phyloP scores from a whole-genome alignment of 169 alveolate genomes.

The Babesia divergens region DNA sequence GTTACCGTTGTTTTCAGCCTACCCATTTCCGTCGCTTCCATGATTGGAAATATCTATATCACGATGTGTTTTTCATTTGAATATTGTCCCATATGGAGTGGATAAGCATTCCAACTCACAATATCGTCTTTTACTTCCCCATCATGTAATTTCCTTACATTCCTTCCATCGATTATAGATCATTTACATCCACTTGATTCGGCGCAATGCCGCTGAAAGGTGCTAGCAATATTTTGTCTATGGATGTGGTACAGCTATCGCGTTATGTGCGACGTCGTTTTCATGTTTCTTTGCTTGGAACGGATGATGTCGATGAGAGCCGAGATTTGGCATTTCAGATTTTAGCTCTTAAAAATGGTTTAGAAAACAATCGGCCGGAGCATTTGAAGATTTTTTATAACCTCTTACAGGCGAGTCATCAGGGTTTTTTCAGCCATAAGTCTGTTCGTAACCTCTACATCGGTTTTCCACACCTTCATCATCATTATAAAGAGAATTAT shows the following conservation, averaged over 20 bases:
- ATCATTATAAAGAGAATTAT: conserved; percentile 16
- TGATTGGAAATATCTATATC: neutral
- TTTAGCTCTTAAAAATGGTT: conserved; percentile 14
- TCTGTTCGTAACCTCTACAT: conserved; percentile 1
- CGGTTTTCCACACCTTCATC: conserved; percentile 38
- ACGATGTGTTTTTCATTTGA: too few relatives aligned
- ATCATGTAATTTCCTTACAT: neutral
- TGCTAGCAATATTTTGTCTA: conserved; percentile 19
- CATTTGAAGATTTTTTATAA: conserved; percentile 36
- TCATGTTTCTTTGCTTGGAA: conserved; percentile 1
- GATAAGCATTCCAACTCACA: neutral
- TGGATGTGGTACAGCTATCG: conserved; percentile 43
- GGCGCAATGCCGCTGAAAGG: conserved; percentile 13
- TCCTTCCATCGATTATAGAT: neutral
- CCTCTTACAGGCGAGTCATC: conserved; percentile 21
- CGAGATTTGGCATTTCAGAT: conserved; percentile 46
- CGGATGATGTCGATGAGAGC: conserved; percentile 27
- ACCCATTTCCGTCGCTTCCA: conserved; percentile 5
- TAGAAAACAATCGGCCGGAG: neutral
- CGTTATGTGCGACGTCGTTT: conserved; percentile 18
- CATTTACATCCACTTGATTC: neutral
- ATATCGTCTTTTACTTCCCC: neutral
- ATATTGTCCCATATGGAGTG: neutral
- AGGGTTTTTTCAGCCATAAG: conserved; percentile 13
- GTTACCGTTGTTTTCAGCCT: neutral